These are phyloP conservation scores for Mycena citricolor DNA, from an alignment of 1,284 basidiomycete species.

Conservation along the genomic window DNA sequence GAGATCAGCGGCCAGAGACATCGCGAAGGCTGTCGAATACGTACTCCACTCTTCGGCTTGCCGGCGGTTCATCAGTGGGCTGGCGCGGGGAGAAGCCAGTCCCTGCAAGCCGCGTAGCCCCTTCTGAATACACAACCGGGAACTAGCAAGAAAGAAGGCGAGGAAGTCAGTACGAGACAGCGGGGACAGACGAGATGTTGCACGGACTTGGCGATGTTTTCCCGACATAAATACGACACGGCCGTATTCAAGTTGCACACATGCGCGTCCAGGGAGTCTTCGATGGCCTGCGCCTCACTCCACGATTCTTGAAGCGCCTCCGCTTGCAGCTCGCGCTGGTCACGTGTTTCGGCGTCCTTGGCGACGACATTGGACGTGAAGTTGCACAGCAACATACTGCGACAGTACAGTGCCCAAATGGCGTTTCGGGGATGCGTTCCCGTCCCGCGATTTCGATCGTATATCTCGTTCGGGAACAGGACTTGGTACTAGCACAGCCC, in stretches of 20 bases:
- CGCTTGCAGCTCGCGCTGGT: constrained; percentile 34
- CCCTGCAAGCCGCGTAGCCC: constrained; percentile 58
- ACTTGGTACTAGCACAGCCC: constrained; percentile 45
- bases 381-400: constrained; percentile 76
- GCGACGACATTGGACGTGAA: constrained; percentile 47
- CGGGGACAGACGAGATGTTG: constrained; percentile 14
- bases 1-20: constrained; percentile 28
- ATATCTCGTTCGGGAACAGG: constrained; percentile 43
- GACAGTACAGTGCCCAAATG: constrained; percentile 76
- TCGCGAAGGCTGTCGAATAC: too few relatives aligned
- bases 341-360: constrained; percentile 29
- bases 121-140: constrained; percentile 64
- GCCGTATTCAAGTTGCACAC: constrained; percentile 65
- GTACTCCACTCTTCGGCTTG: constrained; percentile 75
- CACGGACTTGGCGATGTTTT: constrained; percentile 74
- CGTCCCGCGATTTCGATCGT: constrained; percentile 35
- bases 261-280: constrained; percentile 65
- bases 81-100: constrained; percentile 32
- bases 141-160: constrained; percentile 40
- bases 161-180: constrained; percentile 1
- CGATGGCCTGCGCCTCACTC: constrained; percentile 61
- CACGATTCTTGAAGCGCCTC: constrained; percentile 60
- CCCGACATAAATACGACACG: constrained; percentile 65
- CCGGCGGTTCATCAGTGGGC: constrained; percentile 58
- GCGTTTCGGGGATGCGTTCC: constrained; percentile 66